These are phyloP conservation scores for Aspergillus pseudoterreus DNA, from an alignment of 2,329 filamentous ascomycete species.

Conservation along the genomic window DNA sequence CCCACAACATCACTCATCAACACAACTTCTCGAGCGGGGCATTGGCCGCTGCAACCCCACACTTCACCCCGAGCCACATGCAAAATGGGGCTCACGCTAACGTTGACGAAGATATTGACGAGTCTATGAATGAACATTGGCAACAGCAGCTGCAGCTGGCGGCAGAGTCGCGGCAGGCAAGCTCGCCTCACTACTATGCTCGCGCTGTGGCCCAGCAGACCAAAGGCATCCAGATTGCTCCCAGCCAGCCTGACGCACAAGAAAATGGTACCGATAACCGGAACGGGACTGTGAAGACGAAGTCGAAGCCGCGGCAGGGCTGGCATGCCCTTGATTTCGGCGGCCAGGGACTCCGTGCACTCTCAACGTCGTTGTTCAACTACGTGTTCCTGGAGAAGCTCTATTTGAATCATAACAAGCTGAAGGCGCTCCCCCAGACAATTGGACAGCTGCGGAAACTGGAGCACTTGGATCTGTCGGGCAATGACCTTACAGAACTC, in stretches of 20 bases:
- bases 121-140: constrained; percentile 71
- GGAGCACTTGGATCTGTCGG: constrained; percentile 79
- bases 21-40: constrained; percentile 48
- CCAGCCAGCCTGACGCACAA: constrained; percentile 47
- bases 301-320: constrained; percentile 61
- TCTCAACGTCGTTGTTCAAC: constrained; percentile 74
- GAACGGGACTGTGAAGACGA: constrained; percentile 63
- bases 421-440: constrained; percentile 71
- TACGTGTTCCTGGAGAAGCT: constrained; percentile 89
- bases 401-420: constrained; percentile 89
- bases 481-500: constrained; percentile 77
- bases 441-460: constrained; percentile 81
- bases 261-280: constrained; percentile 53
- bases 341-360: constrained; percentile 85
- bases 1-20: constrained; percentile 46
- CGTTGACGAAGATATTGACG: constrained; percentile 54
- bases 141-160: constrained; percentile 78
- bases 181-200: constrained; percentile 68
- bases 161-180: constrained; percentile 67
- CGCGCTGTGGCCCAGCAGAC: constrained; percentile 45
- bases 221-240: constrained; percentile 44
- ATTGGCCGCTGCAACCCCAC: constrained; percentile 48
- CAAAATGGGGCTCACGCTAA: constrained; percentile 57
- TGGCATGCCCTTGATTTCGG: constrained; percentile 95
- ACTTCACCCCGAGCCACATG: constrained; percentile 57